Evolutionary conservation across 108 stramenopile genomes (phyloP).

Genomic region (Nitzschia sp.): DNA sequence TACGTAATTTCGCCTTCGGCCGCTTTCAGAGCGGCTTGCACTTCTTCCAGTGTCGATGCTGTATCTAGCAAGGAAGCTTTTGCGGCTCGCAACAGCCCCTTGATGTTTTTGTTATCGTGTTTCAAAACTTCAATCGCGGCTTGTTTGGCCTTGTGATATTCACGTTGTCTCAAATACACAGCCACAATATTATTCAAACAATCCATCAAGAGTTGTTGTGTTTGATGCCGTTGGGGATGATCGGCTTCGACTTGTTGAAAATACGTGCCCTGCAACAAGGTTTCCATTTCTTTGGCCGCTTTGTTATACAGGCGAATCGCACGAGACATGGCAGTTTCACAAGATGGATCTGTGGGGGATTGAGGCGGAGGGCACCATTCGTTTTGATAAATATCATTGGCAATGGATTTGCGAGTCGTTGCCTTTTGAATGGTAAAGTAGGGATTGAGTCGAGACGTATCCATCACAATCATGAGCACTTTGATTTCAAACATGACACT

Average conservation of each 20-base stretch:
- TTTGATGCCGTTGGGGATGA: conserved; percentile 43
- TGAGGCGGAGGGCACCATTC: conserved; percentile 29
- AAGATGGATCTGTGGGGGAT: conserved; percentile 12
- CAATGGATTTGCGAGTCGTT: conserved; percentile 44
- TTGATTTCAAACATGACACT: conserved; percentile 46
- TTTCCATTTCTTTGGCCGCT: conserved; percentile 36
- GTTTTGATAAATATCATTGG: conserved; percentile 54
- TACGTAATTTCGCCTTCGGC: conserved; percentile 39
- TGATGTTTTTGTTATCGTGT: conserved; percentile 50
- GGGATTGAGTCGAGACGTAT: conserved; percentile 48
- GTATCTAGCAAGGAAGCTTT: conserved; percentile 51
- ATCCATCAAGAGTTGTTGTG: conserved; percentile 42
- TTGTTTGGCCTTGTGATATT: conserved; percentile 53
- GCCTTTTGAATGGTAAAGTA: conserved; percentile 53
- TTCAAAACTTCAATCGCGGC: conserved; percentile 48
- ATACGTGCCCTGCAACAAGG: conserved; percentile 34
- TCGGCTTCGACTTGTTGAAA: conserved; percentile 28
- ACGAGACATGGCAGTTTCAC: conserved; percentile 31
- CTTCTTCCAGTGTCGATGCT: conserved; percentile 51
- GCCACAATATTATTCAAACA: conserved; percentile 59
- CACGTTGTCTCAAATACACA: conserved; percentile 44
- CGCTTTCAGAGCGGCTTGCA: conserved; percentile 41
- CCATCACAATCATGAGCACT: conserved; percentile 36
- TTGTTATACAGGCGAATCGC: conserved; percentile 37
- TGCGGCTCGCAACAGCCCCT: conserved; percentile 53